Evolutionary conservation across 768 basidiomycete genomes (phyloP).

Genomic region (Sistotremastrum niveocremeum): DNA sequence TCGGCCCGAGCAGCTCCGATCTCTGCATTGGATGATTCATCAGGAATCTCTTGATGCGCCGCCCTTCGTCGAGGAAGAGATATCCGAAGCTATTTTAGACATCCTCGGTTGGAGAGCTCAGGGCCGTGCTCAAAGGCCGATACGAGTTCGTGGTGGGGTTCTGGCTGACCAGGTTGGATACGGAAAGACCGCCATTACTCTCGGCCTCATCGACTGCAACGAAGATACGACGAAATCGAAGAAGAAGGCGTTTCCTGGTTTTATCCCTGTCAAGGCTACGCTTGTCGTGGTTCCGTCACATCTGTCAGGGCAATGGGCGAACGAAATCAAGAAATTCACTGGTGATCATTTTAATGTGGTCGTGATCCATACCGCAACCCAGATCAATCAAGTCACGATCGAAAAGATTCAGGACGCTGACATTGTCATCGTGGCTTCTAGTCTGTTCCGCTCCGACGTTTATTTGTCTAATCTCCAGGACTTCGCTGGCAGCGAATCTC

Average conservation of each 20-base stretch:
- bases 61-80: slow-evolving; percentile 87
- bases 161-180: slow-evolving; percentile 95
- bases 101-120: slow-evolving; percentile 92
- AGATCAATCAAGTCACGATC: slow-evolving; percentile 61
- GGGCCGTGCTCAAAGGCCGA: slow-evolving; percentile 68
- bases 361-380: slow-evolving; percentile 51
- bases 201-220: slow-evolving; percentile 75
- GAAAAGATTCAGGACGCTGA: slow-evolving; percentile 70
- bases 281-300: slow-evolving; percentile 84
- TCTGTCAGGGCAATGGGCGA: slow-evolving; percentile 79
- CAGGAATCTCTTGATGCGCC: slow-evolving; percentile 53
- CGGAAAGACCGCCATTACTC: slow-evolving; percentile 91
- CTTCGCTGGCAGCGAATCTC: slow-evolving; percentile 50
- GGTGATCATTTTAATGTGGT: slow-evolving; percentile 46
- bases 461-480: slow-evolving; percentile 68
- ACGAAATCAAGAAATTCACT: slow-evolving; percentile 75
- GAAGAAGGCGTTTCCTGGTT: slow-evolving; percentile 38
- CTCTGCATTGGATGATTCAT: slow-evolving; percentile 82
- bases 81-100: slow-evolving; percentile 77
- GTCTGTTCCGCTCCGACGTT: slow-evolving; percentile 64
- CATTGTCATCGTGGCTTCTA: slow-evolving; percentile 75
- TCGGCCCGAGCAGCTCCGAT: slow-evolving; percentile 78
- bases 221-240: slow-evolving; percentile 44
- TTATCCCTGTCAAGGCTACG: slow-evolving; percentile 69
- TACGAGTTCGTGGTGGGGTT: slow-evolving; percentile 74